These are phyloP conservation scores for Rhodotorula mucilaginosa DNA, from an alignment of 1,284 basidiomycete species.

Conservation along the genomic window DNA sequence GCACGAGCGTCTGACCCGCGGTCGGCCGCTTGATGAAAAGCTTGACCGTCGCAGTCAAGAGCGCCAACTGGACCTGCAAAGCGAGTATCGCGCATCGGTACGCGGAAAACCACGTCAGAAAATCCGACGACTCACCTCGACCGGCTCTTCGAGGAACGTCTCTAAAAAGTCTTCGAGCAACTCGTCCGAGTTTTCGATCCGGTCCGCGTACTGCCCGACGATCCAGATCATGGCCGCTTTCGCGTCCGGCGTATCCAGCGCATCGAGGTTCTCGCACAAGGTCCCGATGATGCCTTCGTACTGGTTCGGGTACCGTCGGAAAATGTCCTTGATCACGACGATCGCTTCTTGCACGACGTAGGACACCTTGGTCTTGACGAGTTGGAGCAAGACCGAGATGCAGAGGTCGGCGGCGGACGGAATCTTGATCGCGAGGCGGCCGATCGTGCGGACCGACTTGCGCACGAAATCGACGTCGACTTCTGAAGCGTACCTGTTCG, in stretches of 20 bases:
- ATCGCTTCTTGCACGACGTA: constrained; percentile 98
- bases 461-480: constrained; percentile 98
- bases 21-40: constrained; percentile 94
- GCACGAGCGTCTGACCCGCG: constrained; percentile 82
- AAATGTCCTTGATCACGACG: constrained; percentile 97
- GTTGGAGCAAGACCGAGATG: constrained; percentile 77
- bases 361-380: constrained; percentile 89
- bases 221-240: constrained; percentile 99
- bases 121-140: constrained; percentile 62
- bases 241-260: constrained; percentile 90
- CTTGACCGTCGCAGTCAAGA: constrained; percentile 94
- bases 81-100: no score
- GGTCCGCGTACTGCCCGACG: constrained; percentile 92
- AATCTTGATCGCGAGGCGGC: constrained; percentile 95
- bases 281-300: constrained; percentile 94
- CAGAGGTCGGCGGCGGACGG: constrained; percentile 83
- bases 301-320: constrained; percentile 92
- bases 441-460: constrained; percentile 94
- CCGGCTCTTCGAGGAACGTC: constrained; percentile 88
- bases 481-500: constrained; percentile 85
- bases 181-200: constrained; percentile 94
- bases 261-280: constrained; percentile 87
- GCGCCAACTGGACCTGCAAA: constrained; percentile 83
- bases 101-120: not conserved
- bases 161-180: constrained; percentile 88